Evolutionary conservation across 2,329 filamentous ascomycete genomes (phyloP), one percentile per base, ranked within the genome.

Genomic region (Neobulgaria alba): DNA sequence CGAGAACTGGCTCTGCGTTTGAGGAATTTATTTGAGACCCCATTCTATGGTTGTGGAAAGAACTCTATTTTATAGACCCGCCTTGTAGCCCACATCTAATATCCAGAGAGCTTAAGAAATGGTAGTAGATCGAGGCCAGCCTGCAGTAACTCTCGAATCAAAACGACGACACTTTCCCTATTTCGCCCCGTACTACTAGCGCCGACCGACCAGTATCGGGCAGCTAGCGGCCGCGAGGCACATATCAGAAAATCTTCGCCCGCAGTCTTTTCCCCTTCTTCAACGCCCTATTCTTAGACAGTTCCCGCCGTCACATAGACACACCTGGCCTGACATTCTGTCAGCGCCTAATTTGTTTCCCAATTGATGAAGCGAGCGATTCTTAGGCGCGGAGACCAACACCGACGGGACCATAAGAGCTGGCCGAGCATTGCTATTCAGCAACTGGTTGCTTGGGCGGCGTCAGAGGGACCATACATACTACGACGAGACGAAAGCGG

Each of bases 211-310:
- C 20, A 15, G 21, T 10, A 37, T 36, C 34, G 23, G 21, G 14
- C 31, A 7, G n/a, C 16, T 7, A 15, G 31, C 15, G 31, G 14
- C 14, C 14, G 5, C 21, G 33, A 10, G 20, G 21, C 20, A 29
- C n/a, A 44, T 54, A 49, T 49, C 36, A 44, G 21, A 53, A 50
- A 47, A 40, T 20, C 33, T 39, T 41, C 26, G 18, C 16, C 29
- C 39, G 4, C 18, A 26, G 29, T 45, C 23, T 32, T 46, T 19
- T 61, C 65, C 65, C 63, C 60, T 58, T 62, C 63, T 62, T 55
- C 68, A 77, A 82, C 80, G 82, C 82, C 75, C 73, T 81, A 79
- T 74, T 71, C n/a, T 63, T 69, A 89, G 85, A 90, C 85, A 90
- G 85, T 89, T 77, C 84, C 82, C 75, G 72, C 72, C 80, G 80